phyloP scores from a whole-genome alignment of 495 filamentous ascomycete species.

The Talaromyces nanjingensis region DNA sequence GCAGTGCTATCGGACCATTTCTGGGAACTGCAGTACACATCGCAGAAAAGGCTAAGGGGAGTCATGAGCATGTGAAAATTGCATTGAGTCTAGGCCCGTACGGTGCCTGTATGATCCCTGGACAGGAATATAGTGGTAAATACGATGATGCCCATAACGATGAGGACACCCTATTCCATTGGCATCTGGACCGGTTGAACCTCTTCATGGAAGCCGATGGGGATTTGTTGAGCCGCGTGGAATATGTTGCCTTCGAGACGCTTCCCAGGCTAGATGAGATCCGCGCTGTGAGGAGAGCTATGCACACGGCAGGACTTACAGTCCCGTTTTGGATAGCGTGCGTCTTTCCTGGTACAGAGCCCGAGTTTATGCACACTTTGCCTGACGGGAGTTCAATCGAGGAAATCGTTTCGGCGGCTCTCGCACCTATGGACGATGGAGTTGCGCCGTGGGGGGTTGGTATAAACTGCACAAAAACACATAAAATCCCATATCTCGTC shows the following conservation, averaged over 20 bases:
- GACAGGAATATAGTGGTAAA: slow-evolving; percentile 54
- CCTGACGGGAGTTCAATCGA: slow-evolving; percentile 28
- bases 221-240: slow-evolving; percentile 24
- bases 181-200: slow-evolving; percentile 48
- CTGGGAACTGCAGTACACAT: slow-evolving; percentile 1
- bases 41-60: slow-evolving; percentile 7
- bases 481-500: slow-evolving; percentile 43
- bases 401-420: slow-evolving; percentile 23
- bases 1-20: slow-evolving; percentile 17
- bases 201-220: slow-evolving; percentile 35
- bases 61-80: slow-evolving; percentile 9
- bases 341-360: slow-evolving; percentile 50
- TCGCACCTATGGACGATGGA: slow-evolving; percentile 11
- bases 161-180: slow-evolving; percentile 36
- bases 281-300: slow-evolving; percentile 45
- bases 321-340: slow-evolving; percentile 53
- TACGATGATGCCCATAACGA: slow-evolving; percentile 44
- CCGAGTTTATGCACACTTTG: slow-evolving; percentile 28
- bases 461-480: slow-evolving; percentile 59
- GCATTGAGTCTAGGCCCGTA: slow-evolving; percentile 58
- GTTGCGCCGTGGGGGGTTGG: slow-evolving; percentile 52
- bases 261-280: slow-evolving; percentile 53
- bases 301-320: slow-evolving; percentile 17
- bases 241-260: slow-evolving; percentile 60
- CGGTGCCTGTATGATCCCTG: slow-evolving; percentile 56